Base-by-base conservation (phyloP, 1,284 basidiomycete species). In the Sanghuangporus baumii region DNA sequence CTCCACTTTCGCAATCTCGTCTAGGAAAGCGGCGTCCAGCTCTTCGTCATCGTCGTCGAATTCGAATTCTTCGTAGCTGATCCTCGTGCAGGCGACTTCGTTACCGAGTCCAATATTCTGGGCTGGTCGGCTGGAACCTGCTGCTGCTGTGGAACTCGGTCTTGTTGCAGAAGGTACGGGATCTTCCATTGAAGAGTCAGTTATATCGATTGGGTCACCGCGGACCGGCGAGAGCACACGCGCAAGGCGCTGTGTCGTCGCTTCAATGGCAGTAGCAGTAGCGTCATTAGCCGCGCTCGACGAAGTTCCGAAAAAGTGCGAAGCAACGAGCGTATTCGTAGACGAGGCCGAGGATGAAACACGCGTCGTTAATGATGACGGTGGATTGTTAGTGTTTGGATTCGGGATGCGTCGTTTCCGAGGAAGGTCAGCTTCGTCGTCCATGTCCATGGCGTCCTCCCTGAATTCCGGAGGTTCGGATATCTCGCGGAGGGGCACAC, bases 11-110 rank as follows among this genome's bases (percentile, higher is more conserved):
- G 71, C 72, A 16, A 76, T 54, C 37, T 72, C 73, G 59, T 73
- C 73, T 31, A 79, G 66, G 62, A 80, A 73, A 23, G 67, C 73
- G 4, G 73, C 73, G 62, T 78, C 74, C 58, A 76, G 3, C 52
- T 54, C 52, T 31, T 23, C 66, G n/a, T 72, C 74, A 51, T 60
- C 57, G 16, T 75, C 71, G 31, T 72, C 71, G 51, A 71, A 72
- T 18, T 67, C 68, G 64, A 69, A 69, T 47, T 71, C 75, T 59
- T 74, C 71, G 40, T 52, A 60, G 40, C 56, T 61, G n/a, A 56
- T 60, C 18, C 31, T 54, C 52, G 73, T 72, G 67, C 70, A 70
- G 43, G 67, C 55, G 57, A 67, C 18, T 55, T 38, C 37, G 11
- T 12, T 38, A 16, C 6, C 36, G 18, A 38, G 3, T 18, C 14